phyloP scores from a whole-genome alignment of 805 yeast species.

The Starmerella bacillaris region DNA sequence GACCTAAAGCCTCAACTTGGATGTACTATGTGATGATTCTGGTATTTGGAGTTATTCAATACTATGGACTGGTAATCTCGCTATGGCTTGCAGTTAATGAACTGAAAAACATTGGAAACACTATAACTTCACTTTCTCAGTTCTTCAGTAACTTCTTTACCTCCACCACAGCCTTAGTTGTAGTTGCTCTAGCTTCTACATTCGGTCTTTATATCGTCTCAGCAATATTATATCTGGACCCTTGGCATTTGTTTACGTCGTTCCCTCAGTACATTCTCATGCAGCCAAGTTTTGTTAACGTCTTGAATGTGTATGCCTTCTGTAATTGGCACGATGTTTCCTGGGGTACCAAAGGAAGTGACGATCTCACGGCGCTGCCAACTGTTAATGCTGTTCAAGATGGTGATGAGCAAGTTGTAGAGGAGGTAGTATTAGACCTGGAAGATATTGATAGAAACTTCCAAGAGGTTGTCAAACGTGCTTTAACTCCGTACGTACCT shows the following conservation, averaged over 20 bases:
- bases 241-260: slow-evolving; percentile 48
- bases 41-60: slow-evolving; percentile 44
- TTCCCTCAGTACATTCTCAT: slow-evolving; percentile 26
- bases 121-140: slow-evolving; percentile 15
- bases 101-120: slow-evolving; percentile 23
- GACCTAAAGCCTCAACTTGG: slow-evolving; percentile 42
- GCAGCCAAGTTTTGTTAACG: slow-evolving; percentile 26
- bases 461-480: slow-evolving; percentile 31
- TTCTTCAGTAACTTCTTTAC: slow-evolving; percentile 25
- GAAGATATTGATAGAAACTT: slow-evolving; percentile 38
- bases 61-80: slow-evolving; percentile 40
- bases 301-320: slow-evolving; percentile 48
- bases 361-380: slow-evolving; percentile 35
- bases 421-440: slow-evolving; percentile 30
- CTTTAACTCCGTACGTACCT: slow-evolving; percentile 34
- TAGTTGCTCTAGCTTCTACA: slow-evolving; percentile 43
- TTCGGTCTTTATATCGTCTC: slow-evolving; percentile 44
- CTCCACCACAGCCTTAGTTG: slow-evolving; percentile 34
- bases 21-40: slow-evolving; percentile 35
- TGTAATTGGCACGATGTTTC: slow-evolving; percentile 57
- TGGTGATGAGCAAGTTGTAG: slow-evolving; percentile 37
- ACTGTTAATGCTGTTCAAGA: slow-evolving; percentile 33
- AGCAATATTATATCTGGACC: slow-evolving; percentile 41
- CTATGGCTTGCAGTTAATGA: slow-evolving; percentile 40
- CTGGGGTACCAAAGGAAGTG: slow-evolving; percentile 62